A percentile compares a stretch with the other conserved stretches of the same genome.
phyloP scores from a whole-genome alignment of 192 early-diverging fungal genomes.

The Pilaira anomala region DNA sequence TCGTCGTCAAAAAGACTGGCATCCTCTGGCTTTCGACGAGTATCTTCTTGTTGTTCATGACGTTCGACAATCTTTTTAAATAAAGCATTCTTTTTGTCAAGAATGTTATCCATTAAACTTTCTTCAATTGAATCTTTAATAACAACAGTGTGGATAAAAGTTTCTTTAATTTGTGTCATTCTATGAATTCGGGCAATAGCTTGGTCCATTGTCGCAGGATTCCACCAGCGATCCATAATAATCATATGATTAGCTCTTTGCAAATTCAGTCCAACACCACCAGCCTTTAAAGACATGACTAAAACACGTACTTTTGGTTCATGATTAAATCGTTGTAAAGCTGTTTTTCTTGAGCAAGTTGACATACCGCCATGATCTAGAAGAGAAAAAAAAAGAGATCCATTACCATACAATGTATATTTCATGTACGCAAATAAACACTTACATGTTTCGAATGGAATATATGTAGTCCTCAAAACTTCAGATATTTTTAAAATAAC shows the following conservation, averaged over 20 bases:
- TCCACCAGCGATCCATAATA: constrained; percentile 31
- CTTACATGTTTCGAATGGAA: constrained; percentile 20
- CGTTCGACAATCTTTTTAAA: too few relatives aligned
- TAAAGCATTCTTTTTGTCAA: constrained; percentile 20
- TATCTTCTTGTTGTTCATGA: too few relatives aligned
- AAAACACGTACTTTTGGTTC: constrained; percentile 4
- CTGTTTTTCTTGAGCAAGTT: constrained; percentile 62
- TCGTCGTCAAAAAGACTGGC: too few relatives aligned
- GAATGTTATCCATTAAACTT: constrained; percentile 20
- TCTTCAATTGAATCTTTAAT: constrained; percentile 31
- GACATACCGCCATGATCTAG: constrained; percentile 23
- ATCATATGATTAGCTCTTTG: constrained; percentile 33
- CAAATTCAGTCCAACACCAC: constrained; percentile 28
- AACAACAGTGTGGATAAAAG: constrained; percentile 23
- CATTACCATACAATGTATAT: background rate
- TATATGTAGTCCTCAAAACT: background rate
- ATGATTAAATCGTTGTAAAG: constrained; percentile 74
- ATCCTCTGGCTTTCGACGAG: too few relatives aligned
- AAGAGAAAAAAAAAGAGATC: too few relatives aligned
- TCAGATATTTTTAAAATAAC: constrained; percentile 9
- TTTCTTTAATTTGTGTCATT: constrained; percentile 28
- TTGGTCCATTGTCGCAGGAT: constrained; percentile 30
- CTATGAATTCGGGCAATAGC: constrained; percentile 28
- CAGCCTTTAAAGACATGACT: constrained; percentile 22
- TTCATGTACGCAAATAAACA: background rate